Evolutionary conservation across 1,139 yeast species (phyloP), one percentile per base, ranked within the genome.

Genomic region (Meyerozyma guilliermondii): DNA sequence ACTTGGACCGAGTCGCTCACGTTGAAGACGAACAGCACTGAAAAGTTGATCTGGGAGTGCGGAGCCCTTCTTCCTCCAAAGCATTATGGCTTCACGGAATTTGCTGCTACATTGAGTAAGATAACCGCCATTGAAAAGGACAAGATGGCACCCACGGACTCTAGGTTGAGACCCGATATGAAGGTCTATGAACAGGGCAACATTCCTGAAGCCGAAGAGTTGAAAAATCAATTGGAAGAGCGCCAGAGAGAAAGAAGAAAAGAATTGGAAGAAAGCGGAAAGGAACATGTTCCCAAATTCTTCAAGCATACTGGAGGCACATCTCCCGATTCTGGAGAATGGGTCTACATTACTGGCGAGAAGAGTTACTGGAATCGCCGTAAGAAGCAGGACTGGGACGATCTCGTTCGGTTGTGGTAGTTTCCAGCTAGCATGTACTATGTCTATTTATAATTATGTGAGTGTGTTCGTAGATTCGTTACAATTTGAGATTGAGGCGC

Each of bases 91-190:
- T 88, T 88, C 59, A 84, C 96, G 0, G 70, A 73, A 44, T 92
- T 84, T 65, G 82, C 96, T 1, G 88, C 95, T 9, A 76, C 84
- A 31, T 71, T 92, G 58, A 88, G 89, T 56, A 86, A 87, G 48
- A 76, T 88, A 35, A 87, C 96, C 0, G 67, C 62, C 3, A 65
- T 91, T 24, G 96, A 88, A 58, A 59, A 75, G 29, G 83, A 71
- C 10, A 47, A 61, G 1, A 54, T 91, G 40, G 83, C 98, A 3
- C 92, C 91, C 5, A 87, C 95, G 0, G 98, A 92, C 59, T 86
- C 96, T 4, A 78, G 98, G 56, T 63, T 82, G 38, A 77, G 98
- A 55, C 98, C 97, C 0, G 98, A 92, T 61, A 78, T 88, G 56
- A 68, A 77, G 38, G 66, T 71, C 6, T 88, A 88, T 53, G 95